Evolutionary conservation across 495 filamentous ascomycete genomes (phyloP), one percentile per base, ranked within the genome.

Genomic region (Opeltia flavorubescens): DNA sequence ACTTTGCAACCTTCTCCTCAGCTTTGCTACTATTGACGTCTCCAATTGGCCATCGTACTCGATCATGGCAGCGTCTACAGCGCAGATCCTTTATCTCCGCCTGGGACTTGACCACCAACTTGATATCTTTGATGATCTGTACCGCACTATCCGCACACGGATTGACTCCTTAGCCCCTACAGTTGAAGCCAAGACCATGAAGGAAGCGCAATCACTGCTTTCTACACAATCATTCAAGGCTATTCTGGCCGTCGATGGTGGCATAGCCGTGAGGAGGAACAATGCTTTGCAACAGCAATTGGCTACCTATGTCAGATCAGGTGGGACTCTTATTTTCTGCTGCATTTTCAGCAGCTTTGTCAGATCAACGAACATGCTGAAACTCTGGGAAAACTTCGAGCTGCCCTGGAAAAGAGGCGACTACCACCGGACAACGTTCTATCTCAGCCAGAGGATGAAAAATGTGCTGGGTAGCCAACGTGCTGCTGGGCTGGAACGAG

Each of bases 371-470:
- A 28, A 47, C 12, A 54, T 67, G 24, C 40, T 53, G 4, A 40
- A 43, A 7, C 60, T 63, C 46, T 64, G 53, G 38, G 18, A 51
- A 7, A 40, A 26, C 13, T 57, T 64, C 46, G 62, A 57, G 15
- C 57, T 72, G 15, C 53, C 62, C n/a, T 70, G 68, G 68, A 30
- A 47, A 15, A 43, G 11, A 15, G 68, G 64, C 2, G 50, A 54
- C 17, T 69, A 66, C 46, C 43, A 62, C 41, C 58, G 62, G 33
- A 55, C 57, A 18, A 47, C 40, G 17, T 62, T 57, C 56, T 28
- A 39, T 31, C 58, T 51, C 29, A 56, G 53, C 40, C 46, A 49
- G 4, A 43, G 50, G 2, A 20, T 27, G 24, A 20, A 30, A 12
- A 27, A 55, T n/a, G 46, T 56, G 15, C 36, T 40, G 18, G 50